Evolutionary conservation across 139 green algal species (phyloP), one percentile per base, ranked within the genome.

Genomic region (Auxenochlorella protothecoides): DNA sequence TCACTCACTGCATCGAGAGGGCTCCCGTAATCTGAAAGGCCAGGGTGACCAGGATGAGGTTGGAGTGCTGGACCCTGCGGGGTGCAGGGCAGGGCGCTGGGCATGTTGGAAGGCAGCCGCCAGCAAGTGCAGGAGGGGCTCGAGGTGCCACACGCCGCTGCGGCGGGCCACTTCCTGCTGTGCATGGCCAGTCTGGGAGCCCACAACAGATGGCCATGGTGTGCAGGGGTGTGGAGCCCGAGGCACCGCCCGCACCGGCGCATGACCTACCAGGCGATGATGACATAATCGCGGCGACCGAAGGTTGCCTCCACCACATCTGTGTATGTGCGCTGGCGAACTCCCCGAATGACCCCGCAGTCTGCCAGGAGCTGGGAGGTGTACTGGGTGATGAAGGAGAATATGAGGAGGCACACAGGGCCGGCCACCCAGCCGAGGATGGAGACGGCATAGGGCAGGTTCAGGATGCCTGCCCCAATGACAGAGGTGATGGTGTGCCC

Each of bases 1-100:
- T 44, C 27, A 44, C 27, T 44, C 27, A 44, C 27, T 12, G 52
- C 5, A 71, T 10, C 52, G 69, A 72, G 4, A 82, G 53, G 6
- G 77, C 78, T 6, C 80, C 74, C 16, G 82, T 85, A n/a, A 87
- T 78, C 6, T 70, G 76, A 72, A 84, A 86, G 51, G 76, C 82
- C 5, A 87, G 72, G 4, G 67, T 71, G 6, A 72, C 82, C 2
- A 80, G 71, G 10, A 86, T 59, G 54, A 87, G 74, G 60, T 86
- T 87, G 53, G 60, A 52, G 51, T 85, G 77, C 72, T 84, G 81
- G 2, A 81, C 59, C 62, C 62, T 66, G 62, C 27, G 27, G 27
- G 0, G 27, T 44, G 27, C 27, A 44, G 27, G 27, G 27, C 27
- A 44, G 27, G 27, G 27, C 27, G 27, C 27, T 44, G 27, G 27